Evolutionary conservation across 192 early-diverging fungal species (phyloP).

Genomic region (Spizellomyces sp.): DNA sequence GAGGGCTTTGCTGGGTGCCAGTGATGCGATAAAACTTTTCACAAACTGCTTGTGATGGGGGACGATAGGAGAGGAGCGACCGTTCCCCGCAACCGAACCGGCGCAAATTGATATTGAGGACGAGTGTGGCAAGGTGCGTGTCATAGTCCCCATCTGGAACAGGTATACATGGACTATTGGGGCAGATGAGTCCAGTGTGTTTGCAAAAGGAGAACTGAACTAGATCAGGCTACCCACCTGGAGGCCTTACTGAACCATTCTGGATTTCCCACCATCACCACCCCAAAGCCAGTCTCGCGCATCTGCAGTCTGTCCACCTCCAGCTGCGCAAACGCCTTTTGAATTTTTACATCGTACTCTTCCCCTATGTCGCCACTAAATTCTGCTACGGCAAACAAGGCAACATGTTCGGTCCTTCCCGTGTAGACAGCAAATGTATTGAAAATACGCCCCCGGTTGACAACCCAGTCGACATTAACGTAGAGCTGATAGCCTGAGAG

Average conservation of each 20-base stretch:
- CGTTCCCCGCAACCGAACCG: constrained; percentile 40
- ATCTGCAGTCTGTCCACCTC: constrained; percentile 27
- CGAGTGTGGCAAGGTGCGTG: constrained; percentile 7
- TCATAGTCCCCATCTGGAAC: constrained; percentile 40
- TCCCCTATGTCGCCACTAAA: background rate
- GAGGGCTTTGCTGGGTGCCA: constrained; percentile 8
- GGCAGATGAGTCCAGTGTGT: background rate
- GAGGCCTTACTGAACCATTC: constrained; percentile 32
- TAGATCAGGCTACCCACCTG: constrained; percentile 6
- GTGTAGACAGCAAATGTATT: constrained; percentile 44
- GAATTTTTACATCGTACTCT: constrained; percentile 8
- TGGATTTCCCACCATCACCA: constrained; percentile 37
- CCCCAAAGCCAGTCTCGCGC: constrained; percentile 25
- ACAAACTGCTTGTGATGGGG: constrained; percentile 20
- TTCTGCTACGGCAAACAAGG: constrained; percentile 22
- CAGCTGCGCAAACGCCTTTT: constrained; percentile 23
- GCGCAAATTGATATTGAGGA: constrained; percentile 32
- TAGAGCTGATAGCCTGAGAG: constrained; percentile 30
- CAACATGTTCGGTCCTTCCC: constrained; percentile 10
- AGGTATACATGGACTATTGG: constrained; percentile 12
- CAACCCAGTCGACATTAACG: constrained; percentile 30
- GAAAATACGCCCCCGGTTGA: constrained; percentile 24
- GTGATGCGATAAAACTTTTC: constrained; percentile 40
- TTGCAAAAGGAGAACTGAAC: background rate
- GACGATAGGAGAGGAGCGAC: constrained; percentile 26